A percentile compares a stretch with the other conserved stretches of the same genome.
phyloP scores from a whole-genome alignment of 352 stramenopile genomes.

The Phytophthora podocarpi region DNA sequence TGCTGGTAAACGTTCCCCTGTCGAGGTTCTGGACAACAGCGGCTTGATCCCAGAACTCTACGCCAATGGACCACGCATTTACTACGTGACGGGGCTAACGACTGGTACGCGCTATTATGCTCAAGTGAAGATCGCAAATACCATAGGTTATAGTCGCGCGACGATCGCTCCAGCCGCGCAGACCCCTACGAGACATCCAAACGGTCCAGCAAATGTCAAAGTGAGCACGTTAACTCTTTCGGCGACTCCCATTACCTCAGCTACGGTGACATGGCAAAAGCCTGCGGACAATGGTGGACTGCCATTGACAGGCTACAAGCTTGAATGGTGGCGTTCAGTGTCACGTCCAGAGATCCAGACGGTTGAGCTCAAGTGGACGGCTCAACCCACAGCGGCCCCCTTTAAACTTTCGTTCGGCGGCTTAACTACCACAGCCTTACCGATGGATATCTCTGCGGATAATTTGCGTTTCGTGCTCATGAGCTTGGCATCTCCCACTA shows the following conservation, averaged over 20 bases:
- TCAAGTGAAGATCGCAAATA: slow-evolving; percentile 80
- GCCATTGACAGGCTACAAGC: slow-evolving; percentile 71
- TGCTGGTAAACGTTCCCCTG: slow-evolving; percentile 42
- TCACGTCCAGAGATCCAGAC: slow-evolving; percentile 77
- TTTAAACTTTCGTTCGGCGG: slow-evolving; percentile 86
- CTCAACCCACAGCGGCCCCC: slow-evolving; percentile 42
- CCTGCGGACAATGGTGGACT: slow-evolving; percentile 64
- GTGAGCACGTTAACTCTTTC: slow-evolving; percentile 55
- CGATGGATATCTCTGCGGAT: slow-evolving; percentile 75
- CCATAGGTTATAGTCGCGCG: slow-evolving; percentile 67
- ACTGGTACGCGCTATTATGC: slow-evolving; percentile 86
- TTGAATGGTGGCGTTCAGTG: slow-evolving; percentile 82
- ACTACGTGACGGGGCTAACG: slow-evolving; percentile 71
- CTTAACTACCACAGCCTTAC: slow-evolving; percentile 64
- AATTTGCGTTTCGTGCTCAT: slow-evolving; percentile 88
- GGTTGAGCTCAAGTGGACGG: slow-evolving; percentile 86
- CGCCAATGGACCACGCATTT: slow-evolving; percentile 56
- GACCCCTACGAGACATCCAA: slow-evolving; percentile 54
- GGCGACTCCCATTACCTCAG: slow-evolving; percentile 50
- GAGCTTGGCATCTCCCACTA: slow-evolving; percentile 66
- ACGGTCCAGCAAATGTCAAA: slow-evolving; percentile 60
- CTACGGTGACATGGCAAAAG: slow-evolving; percentile 76
- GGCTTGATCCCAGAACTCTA: slow-evolving; percentile 58
- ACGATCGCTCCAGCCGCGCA: slow-evolving; percentile 64
- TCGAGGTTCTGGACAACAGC: slow-evolving; percentile 38